Conservation (phyloP, 768 basidiomycete species). For the Suillus cothurnatus region DNA sequence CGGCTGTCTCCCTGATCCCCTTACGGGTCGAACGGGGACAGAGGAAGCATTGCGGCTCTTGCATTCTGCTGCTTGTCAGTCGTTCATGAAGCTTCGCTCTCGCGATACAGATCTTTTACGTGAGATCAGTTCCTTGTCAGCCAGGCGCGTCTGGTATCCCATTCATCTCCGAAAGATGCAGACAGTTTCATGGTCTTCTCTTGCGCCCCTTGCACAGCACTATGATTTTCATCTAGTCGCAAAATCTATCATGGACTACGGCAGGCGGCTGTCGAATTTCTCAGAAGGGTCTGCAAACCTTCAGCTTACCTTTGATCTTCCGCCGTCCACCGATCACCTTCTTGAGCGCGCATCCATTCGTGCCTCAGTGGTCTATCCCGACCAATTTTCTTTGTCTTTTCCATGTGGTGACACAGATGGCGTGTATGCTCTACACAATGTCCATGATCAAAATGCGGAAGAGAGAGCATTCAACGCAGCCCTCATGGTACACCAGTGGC, state of each 20-base stretch:
- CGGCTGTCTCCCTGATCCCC: slow-evolving; percentile 42
- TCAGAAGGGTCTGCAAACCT: neutral
- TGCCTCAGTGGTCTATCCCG: slow-evolving; percentile 1
- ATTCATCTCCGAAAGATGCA: slow-evolving; percentile 41
- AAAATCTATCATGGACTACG: neutral
- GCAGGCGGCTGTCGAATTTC: neutral
- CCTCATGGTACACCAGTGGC: neutral
- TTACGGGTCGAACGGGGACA: slow-evolving; percentile 45
- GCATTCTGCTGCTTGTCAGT: slow-evolving; percentile 37
- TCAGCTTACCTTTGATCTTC: neutral
- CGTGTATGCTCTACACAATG: neutral
- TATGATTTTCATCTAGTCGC: neutral
- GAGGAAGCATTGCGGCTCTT: slow-evolving; percentile 45
- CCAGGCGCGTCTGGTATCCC: slow-evolving; percentile 41
- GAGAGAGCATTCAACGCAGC: neutral
- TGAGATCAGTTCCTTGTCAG: slow-evolving; percentile 37
- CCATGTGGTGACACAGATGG: neutral
- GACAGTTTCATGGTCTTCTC: slow-evolving; percentile 20
- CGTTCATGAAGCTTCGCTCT: slow-evolving; percentile 39
- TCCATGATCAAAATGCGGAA: neutral
- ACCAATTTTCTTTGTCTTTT: neutral
- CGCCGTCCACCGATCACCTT: neutral
- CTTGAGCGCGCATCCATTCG: slow-evolving; percentile 1
- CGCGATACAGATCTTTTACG: slow-evolving; percentile 35
- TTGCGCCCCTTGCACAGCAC: neutral